Conservation (phyloP, 495 filamentous ascomycete species). For the Daldinia decipiens region DNA sequence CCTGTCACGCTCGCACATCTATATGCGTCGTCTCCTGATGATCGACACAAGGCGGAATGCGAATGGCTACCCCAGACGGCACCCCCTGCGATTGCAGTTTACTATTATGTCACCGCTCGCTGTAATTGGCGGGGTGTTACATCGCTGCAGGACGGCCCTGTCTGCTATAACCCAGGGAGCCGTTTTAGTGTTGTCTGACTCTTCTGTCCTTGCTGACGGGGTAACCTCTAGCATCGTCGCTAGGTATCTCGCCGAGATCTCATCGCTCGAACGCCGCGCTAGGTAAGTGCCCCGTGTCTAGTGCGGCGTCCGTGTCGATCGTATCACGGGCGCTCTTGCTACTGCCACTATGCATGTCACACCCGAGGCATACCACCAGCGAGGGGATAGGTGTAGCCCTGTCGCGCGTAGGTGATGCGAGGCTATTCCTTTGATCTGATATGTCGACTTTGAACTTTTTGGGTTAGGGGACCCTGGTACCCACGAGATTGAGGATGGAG, state of each 20-base stretch:
- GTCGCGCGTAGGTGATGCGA: slow-evolving; percentile 8
- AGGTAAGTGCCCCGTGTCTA: slow-evolving; percentile 28
- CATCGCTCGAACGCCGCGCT: slow-evolving; percentile 12
- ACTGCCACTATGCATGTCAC: slow-evolving; percentile 29
- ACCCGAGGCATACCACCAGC: slow-evolving; percentile 36
- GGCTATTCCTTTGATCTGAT: slow-evolving; percentile 15
- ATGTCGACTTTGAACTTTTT: slow-evolving; percentile 9
- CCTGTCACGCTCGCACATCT: background rate
- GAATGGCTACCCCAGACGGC: slow-evolving; percentile 10
- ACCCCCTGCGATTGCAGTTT: slow-evolving; percentile 11
- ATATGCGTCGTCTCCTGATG: slow-evolving; percentile 31
- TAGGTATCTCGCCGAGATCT: slow-evolving; percentile 32
- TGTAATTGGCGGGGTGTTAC: slow-evolving; percentile 41
- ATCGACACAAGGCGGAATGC: slow-evolving; percentile 29
- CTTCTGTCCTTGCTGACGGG: background rate
- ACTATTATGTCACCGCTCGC: slow-evolving; percentile 35
- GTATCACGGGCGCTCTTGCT: slow-evolving; percentile 30
- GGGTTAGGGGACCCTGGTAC: slow-evolving; percentile 19
- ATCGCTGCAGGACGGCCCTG: slow-evolving; percentile 26
- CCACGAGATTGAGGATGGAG: slow-evolving; percentile 26
- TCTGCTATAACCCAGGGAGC: background rate
- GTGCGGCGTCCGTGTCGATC: slow-evolving; percentile 19
- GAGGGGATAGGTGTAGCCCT: slow-evolving; percentile 5
- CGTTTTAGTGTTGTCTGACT: background rate
- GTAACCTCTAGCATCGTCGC: background rate